phyloP scores from a whole-genome alignment of 495 filamentous ascomycete species.

The Aspergillus baeticus region DNA sequence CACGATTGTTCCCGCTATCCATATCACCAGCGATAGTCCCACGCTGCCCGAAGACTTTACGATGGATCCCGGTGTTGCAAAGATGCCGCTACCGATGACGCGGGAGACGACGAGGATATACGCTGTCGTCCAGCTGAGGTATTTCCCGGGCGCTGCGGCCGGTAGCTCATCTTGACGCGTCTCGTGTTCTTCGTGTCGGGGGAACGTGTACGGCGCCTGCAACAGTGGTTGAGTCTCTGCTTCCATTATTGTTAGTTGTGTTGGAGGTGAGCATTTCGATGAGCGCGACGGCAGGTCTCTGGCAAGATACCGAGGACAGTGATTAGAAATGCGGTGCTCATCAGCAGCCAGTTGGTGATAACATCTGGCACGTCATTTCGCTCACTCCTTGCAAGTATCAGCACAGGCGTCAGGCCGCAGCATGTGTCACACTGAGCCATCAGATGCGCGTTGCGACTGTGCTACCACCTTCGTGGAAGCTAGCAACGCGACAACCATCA shows the following conservation, averaged over 20 bases:
- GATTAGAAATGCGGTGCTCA: slow-evolving; percentile 29
- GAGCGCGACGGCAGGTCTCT: not conserved
- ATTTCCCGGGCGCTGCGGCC: slow-evolving; percentile 18
- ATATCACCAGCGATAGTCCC: slow-evolving; percentile 61
- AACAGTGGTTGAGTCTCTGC: slow-evolving; percentile 32
- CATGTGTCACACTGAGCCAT: not conserved
- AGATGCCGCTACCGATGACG: slow-evolving; percentile 75
- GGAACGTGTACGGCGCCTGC: slow-evolving; percentile 3
- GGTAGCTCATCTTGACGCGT: not conserved
- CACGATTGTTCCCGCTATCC: slow-evolving; percentile 61
- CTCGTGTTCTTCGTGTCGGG: not conserved
- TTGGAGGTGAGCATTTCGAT: not conserved
- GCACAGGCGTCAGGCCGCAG: slow-evolving; percentile 2
- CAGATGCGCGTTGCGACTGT: not conserved
- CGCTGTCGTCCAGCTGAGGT: slow-evolving; percentile 62
- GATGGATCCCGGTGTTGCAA: slow-evolving; percentile 70
- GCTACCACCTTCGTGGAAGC: too few relatives aligned
- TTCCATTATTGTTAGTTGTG: slow-evolving; percentile 14
- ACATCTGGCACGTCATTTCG: slow-evolving; percentile 32
- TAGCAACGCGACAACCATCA: too few relatives aligned
- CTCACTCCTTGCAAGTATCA: slow-evolving; percentile 25
- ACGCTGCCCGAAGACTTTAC: slow-evolving; percentile 65
- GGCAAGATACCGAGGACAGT: not conserved
- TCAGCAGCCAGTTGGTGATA: slow-evolving; percentile 1
- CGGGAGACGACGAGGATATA: slow-evolving; percentile 76